Percentiles rank a stretch among this genome's conserved stretches.
phyloP scores from a whole-genome alignment of 345 rosid genomes.

The Melaleuca alternifolia region DNA sequence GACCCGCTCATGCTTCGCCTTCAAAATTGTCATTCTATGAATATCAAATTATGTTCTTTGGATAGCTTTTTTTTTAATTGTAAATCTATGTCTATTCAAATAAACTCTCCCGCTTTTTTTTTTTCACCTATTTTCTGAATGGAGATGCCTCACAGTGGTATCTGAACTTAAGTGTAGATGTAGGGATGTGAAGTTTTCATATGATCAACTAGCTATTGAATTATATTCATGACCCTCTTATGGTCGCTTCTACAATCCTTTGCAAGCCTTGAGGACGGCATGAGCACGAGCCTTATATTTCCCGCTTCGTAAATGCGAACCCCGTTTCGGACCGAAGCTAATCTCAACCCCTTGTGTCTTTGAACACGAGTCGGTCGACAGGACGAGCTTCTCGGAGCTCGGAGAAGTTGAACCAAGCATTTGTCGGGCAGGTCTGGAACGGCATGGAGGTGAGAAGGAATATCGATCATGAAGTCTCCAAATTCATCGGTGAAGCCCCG shows the following conservation, averaged over 20 bases:
- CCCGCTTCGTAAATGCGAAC: neutral
- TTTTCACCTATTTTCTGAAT: neutral
- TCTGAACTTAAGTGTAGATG: neutral
- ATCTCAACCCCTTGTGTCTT: neutral
- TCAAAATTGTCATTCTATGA: neutral
- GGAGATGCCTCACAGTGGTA: neutral
- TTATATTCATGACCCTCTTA: neutral
- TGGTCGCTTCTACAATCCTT: neutral
- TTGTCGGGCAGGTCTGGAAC: slow-evolving; percentile 5
- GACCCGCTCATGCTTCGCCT: neutral
- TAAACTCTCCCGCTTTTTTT: neutral
- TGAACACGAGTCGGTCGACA: neutral
- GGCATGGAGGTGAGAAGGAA: slow-evolving; percentile 33
- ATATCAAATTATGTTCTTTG: neutral
- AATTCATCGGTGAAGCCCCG: slow-evolving; percentile 14
- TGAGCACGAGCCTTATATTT: neutral
- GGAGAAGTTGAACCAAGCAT: slow-evolving; percentile 13
- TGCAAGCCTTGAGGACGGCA: neutral
- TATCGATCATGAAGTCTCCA: slow-evolving; percentile 33
- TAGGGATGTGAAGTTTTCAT: neutral
- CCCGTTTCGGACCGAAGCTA: neutral
- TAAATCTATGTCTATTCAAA: neutral
- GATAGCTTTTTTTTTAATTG: neutral
- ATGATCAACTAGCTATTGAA: neutral
- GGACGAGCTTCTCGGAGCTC: neutral